Percentiles rank a stretch among this genome's conserved stretches.
These are phyloP conservation scores for Venturia nashicola DNA, from an alignment of 2,329 filamentous ascomycete genomes.

Conservation along the genomic window DNA sequence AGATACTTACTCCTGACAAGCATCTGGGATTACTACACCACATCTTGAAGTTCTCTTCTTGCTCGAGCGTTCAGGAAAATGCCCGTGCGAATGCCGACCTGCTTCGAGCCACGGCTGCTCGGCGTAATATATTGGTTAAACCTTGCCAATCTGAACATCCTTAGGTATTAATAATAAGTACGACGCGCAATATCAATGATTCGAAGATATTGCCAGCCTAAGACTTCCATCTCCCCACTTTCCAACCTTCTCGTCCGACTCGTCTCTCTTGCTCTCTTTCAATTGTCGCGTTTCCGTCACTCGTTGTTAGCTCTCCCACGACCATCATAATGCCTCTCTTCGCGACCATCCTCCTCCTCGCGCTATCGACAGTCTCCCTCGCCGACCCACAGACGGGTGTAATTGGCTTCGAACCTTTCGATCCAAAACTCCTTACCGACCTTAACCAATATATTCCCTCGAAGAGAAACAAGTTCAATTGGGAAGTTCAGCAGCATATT, in stretches of 20 bases:
- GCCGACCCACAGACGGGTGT: neutral
- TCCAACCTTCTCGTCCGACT: neutral
- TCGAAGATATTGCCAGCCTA: neutral
- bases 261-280: neutral
- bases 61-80: no score
- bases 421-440: constrained; percentile 4
- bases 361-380: neutral
- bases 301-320: neutral
- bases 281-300: neutral
- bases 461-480: constrained; percentile 3
- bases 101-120: neutral
- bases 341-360: neutral
- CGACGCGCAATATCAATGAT: neutral
- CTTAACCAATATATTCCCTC: neutral
- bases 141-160: neutral
- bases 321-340: neutral
- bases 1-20: neutral
- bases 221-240: neutral
- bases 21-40: no score
- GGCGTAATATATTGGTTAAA: neutral
- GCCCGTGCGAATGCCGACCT: neutral
- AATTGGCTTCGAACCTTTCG: neutral
- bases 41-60: neutral
- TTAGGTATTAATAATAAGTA: neutral
- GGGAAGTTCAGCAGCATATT: neutral